Evolutionary conservation across 192 early-diverging fungal genomes (phyloP).

Genomic region (Coemansia sp.): DNA sequence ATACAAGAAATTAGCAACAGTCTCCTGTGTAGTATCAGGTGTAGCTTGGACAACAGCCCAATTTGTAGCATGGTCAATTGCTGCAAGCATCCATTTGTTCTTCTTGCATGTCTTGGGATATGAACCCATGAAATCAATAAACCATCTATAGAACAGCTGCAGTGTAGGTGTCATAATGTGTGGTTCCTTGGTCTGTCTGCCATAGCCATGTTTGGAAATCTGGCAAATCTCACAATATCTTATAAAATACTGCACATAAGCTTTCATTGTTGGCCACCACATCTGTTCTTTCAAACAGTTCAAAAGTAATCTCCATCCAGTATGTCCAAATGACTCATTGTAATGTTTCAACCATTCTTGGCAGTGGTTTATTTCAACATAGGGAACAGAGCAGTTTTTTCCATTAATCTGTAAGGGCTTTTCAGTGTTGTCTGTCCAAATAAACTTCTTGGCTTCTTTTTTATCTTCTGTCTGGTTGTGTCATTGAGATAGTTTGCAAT

Average conservation of each 20-base stretch:
- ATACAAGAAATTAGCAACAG: conserved; percentile 17
- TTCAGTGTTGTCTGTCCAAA: too few species aligned
- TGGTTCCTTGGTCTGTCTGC: not conserved
- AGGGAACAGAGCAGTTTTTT: too few species aligned
- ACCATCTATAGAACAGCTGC: conserved; percentile 14
- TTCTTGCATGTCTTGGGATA: conserved; percentile 6
- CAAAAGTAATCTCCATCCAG: not conserved
- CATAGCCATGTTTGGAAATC: not conserved
- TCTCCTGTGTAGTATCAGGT: conserved; percentile 14
- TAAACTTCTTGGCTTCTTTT: too few species aligned
- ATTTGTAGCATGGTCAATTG: conserved; percentile 20
- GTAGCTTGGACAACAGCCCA: conserved; percentile 9
- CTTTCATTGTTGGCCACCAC: conserved; percentile 8
- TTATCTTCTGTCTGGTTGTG: too few species aligned
- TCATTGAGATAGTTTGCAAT: not conserved
- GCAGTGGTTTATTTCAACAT: too few species aligned
- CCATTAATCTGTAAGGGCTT: too few species aligned
- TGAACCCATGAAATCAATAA: conserved; percentile 18
- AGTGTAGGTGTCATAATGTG: not conserved
- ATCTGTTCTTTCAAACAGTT: not conserved
- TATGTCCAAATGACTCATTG: conserved; percentile 2
- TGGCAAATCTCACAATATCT: not conserved
- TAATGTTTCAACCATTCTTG: conserved; percentile 3
- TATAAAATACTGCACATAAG: not conserved
- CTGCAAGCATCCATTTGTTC: conserved; percentile 17